Evolutionary conservation across 257 asterid genomes (phyloP), one percentile per base, ranked within the genome.

Genomic region (Rauvolfia tetraphylla): DNA sequence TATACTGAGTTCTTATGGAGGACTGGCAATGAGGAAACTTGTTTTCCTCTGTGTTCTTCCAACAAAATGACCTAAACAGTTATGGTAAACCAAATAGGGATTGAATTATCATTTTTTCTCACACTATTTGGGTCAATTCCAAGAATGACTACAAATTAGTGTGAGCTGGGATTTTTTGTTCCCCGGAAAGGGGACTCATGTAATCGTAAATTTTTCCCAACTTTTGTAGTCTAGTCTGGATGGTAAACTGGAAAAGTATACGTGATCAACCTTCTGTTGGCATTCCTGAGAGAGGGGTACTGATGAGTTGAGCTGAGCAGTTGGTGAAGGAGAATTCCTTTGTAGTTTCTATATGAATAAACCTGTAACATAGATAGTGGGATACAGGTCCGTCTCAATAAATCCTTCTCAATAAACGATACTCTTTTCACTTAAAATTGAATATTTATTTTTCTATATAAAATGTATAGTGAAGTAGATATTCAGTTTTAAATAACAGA

Each of bases 1-100:
- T 92, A 95, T 38, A 96, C 97, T 4, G 76, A 81, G 76, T 92
- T 95, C 92, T 81, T 95, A 82, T 95, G 99, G 99, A 88, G 69
- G 81, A 92, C 97, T 8, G 97, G 99, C 6, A 97, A 92, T 15
- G 96, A 91, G 48, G 99, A 89, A 17, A 95, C 98, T 1, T 95
- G 97, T 78, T 89, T 75, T 62, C 98, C 94, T 72, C 82, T 89
- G 53, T 79, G 78, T 82, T 77, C 73, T 51, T 54, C 84, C 61
- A 72, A 58, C 33, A 22, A 17, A 79, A 27, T 15, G 61, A 42
- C 15, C 2, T 29, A 31, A 22, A n/a, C n/a, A n/a, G n/a, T n/a
- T n/a, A n/a, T n/a, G n/a, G n/a, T n/a, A n/a, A n/a, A n/a, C n/a
- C n/a, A n/a, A n/a, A 15, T 71, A 2, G 25, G 57, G 59, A 4